These are phyloP conservation scores for Thermomucor indicae-seudaticae DNA, from an alignment of 371 early-diverging fungal species.

Conservation along the genomic window DNA sequence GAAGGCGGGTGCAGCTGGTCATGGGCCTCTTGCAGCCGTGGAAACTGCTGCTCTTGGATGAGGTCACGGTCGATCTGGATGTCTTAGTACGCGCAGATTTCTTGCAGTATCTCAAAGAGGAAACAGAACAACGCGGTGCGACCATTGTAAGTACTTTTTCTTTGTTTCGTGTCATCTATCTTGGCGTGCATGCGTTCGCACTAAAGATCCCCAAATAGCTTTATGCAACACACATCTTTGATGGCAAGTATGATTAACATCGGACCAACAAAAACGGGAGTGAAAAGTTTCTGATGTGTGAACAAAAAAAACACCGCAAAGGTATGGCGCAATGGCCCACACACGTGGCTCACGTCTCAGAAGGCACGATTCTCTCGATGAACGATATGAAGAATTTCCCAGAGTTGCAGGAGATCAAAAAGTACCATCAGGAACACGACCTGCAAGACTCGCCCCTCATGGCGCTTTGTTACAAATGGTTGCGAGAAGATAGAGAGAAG, in stretches of 20 bases:
- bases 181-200: background rate
- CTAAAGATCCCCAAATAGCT: constrained; percentile 20
- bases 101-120: constrained; percentile 56
- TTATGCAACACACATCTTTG: constrained; percentile 72
- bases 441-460: constrained; percentile 64
- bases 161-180: background rate
- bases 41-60: constrained; percentile 71
- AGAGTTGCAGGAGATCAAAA: constrained; percentile 41
- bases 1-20: constrained; percentile 70
- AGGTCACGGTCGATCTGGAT: constrained; percentile 83
- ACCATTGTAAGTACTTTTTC: constrained; percentile 45
- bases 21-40: constrained; percentile 75
- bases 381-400: constrained; percentile 36
- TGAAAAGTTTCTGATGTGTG: background rate
- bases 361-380: constrained; percentile 46
- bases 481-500: constrained; percentile 34
- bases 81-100: constrained; percentile 66
- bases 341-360: constrained; percentile 68
- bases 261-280: no score
- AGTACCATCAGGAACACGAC: constrained; percentile 19
- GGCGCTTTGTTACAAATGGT: constrained; percentile 44
- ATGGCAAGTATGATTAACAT: constrained; percentile 24
- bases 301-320: background rate
- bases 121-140: constrained; percentile 61
- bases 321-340: constrained; percentile 63